Evolutionary conservation across 75 land plant genomes (phyloP).

Genomic region (Ceratopteris richardii): DNA sequence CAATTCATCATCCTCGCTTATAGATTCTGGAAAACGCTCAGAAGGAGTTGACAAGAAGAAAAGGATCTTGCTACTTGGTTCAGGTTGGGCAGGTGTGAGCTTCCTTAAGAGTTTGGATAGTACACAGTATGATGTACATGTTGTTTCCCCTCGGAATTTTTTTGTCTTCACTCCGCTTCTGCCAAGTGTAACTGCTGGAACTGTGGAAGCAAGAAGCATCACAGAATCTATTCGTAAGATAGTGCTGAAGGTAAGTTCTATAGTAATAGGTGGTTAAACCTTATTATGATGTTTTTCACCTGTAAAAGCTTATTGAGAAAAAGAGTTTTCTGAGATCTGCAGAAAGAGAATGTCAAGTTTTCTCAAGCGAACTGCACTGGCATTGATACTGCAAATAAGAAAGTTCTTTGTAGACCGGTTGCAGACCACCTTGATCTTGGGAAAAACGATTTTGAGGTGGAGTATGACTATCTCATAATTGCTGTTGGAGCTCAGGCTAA

Average conservation of each 20-base stretch:
- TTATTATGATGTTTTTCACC: no score
- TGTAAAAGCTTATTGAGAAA: background rate
- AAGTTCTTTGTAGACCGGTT: constrained; percentile 45
- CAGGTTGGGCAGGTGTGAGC: constrained; percentile 97
- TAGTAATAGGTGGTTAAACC: no score
- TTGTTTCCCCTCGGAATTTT: constrained; percentile 90
- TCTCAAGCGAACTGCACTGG: constrained; percentile 84
- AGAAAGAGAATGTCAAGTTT: constrained; percentile 41
- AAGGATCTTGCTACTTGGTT: constrained; percentile 81
- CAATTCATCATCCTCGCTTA: no score
- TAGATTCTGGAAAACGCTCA: background rate
- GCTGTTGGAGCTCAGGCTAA: constrained; percentile 72
- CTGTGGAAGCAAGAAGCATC: constrained; percentile 91
- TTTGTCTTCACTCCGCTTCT: constrained; percentile 93
- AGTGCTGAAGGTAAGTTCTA: constrained; percentile 38
- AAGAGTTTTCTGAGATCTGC: background rate
- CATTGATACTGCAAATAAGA: constrained; percentile 60
- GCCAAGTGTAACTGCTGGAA: constrained; percentile 95
- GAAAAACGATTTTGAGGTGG: constrained; percentile 49
- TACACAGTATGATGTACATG: constrained; percentile 61
- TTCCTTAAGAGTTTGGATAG: constrained; percentile 69
- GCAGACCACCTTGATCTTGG: constrained; percentile 26
- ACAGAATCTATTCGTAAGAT: constrained; percentile 88
- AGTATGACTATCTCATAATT: constrained; percentile 80
- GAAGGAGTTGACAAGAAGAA: constrained; percentile 40